Conservation (phyloP, 2,329 filamentous ascomycete species). For the Lojkania enalia region DNA sequence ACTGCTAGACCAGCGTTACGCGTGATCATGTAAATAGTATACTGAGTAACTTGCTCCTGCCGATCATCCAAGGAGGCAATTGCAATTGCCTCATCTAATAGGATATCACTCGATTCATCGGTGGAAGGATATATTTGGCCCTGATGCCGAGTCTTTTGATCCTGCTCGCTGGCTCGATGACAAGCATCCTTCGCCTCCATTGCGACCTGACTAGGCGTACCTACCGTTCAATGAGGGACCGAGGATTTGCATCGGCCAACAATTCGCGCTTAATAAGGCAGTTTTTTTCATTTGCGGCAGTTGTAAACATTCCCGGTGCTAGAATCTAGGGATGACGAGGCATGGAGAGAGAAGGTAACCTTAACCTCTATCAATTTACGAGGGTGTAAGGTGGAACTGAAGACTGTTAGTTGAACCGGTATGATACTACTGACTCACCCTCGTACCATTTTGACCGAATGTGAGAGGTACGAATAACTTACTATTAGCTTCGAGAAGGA, state of each 20-base stretch:
- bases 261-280: slow-evolving; percentile 29
- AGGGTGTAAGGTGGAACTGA: slow-evolving; percentile 24
- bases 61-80: no score
- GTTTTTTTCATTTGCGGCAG: slow-evolving; percentile 25
- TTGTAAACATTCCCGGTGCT: slow-evolving; percentile 24
- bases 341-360: slow-evolving; percentile 29
- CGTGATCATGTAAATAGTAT: no score
- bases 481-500: no score
- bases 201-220: slow-evolving; percentile 32
- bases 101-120: slow-evolving; percentile 36
- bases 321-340: slow-evolving; percentile 21
- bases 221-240: slow-evolving; percentile 34
- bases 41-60: no score
- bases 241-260: slow-evolving; percentile 32
- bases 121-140: slow-evolving; percentile 35
- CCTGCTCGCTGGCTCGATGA: slow-evolving; percentile 41
- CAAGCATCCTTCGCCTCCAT: slow-evolving; percentile 11
- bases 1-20: no score
- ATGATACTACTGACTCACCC: no score
- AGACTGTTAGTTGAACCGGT: background rate
- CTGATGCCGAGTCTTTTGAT: slow-evolving; percentile 34
- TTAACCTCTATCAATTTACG: slow-evolving; percentile 21
- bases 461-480: no score
- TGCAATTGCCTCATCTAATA: no score
- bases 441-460: no score